Evolutionary conservation across 306 rosid species (phyloP).

Genomic region (Betula pendula): DNA sequence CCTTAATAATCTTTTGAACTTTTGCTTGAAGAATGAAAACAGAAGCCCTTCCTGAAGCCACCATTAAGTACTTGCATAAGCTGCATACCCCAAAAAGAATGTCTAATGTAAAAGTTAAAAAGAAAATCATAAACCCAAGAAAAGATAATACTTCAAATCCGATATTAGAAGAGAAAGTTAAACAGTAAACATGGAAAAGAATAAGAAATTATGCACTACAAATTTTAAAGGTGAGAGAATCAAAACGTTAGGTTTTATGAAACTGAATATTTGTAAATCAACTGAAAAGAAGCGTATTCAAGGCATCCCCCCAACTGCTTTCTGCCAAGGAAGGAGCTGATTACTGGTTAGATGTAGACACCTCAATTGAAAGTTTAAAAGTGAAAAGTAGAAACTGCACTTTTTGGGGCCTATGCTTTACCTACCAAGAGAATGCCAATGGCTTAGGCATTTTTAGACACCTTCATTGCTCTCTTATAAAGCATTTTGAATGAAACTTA

Average conservation of each 20-base stretch:
- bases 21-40: conserved; percentile 36
- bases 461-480: neutral
- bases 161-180: neutral
- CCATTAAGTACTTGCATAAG: conserved; percentile 64
- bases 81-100: conserved; percentile 32
- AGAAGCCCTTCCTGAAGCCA: conserved; percentile 52
- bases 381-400: too few relatives aligned
- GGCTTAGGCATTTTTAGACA: neutral
- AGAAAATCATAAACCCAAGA: neutral
- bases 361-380: too few relatives aligned
- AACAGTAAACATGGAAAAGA: neutral
- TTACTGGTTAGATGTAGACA: neutral
- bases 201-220: neutral
- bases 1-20: conserved; percentile 43
- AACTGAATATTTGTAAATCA: neutral
- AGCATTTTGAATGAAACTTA: neutral
- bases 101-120: neutral
- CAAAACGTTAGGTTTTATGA: neutral
- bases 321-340: neutral
- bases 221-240: neutral
- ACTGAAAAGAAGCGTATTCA: neutral
- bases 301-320: neutral
- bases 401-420: too few relatives aligned
- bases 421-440: too few relatives aligned
- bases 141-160: neutral